These are phyloP conservation scores for Spatholobus suberectus DNA, from an alignment of 306 rosid species.

Conservation along the genomic window DNA sequence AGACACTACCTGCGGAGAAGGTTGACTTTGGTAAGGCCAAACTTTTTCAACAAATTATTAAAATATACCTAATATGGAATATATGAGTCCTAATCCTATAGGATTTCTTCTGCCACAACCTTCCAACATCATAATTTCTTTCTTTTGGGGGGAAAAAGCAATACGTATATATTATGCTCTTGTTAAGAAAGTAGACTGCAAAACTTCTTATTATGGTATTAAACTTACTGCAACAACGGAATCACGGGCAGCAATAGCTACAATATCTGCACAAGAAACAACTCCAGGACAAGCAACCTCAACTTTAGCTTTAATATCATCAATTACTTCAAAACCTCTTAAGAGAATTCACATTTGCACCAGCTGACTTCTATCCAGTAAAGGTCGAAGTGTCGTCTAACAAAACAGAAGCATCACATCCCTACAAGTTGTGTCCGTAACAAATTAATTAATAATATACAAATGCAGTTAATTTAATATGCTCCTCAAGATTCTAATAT, in stretches of 20 bases:
- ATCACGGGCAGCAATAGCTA: slow-evolving; percentile 66
- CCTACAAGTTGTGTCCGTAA: slow-evolving; percentile 41
- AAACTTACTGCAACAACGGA: slow-evolving; percentile 59
- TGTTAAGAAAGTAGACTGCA: too few species aligned
- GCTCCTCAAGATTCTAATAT: neutral
- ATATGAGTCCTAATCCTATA: too few species aligned
- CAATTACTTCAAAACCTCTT: slow-evolving; percentile 70
- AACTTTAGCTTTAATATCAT: slow-evolving; percentile 53
- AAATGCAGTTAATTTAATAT: neutral
- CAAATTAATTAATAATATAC: neutral
- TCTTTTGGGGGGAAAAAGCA: too few species aligned
- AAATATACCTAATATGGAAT: too few species aligned
- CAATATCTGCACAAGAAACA: slow-evolving; percentile 73
- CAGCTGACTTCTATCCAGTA: slow-evolving; percentile 65
- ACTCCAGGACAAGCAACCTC: slow-evolving; percentile 61
- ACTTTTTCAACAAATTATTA: too few species aligned
- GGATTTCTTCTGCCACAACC: too few species aligned
- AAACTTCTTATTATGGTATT: neutral
- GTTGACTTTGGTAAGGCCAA: too few species aligned
- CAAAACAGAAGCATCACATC: slow-evolving; percentile 70
- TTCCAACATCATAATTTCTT: too few species aligned
- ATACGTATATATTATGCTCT: too few species aligned
- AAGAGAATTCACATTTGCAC: slow-evolving; percentile 54
- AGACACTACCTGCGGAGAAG: too few species aligned
- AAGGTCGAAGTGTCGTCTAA: slow-evolving; percentile 60